These are phyloP conservation scores for Saksenaea oblongispora DNA, from an alignment of 371 early-diverging fungal genomes.

Conservation along the genomic window DNA sequence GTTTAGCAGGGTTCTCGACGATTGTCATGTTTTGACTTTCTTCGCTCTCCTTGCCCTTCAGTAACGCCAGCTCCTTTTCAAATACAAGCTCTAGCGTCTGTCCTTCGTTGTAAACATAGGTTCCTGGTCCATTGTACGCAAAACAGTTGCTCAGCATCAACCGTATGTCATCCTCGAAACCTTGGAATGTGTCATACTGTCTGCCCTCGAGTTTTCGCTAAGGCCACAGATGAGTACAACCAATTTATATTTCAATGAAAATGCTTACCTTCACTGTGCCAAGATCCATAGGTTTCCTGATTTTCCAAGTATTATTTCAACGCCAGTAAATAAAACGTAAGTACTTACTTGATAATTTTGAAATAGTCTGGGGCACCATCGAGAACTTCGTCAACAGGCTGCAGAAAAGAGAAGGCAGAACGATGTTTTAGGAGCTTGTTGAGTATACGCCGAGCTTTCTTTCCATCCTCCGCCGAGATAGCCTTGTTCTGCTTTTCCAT, in stretches of 20 bases:
- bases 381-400: slow-evolving; percentile 64
- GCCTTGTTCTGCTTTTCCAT: not conserved
- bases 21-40: slow-evolving; percentile 48
- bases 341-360: slow-evolving; percentile 35
- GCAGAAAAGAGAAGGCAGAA: slow-evolving; percentile 62
- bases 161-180: slow-evolving; percentile 71
- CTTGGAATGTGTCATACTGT: slow-evolving; percentile 46
- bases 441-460: slow-evolving; percentile 50
- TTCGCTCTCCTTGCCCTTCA: slow-evolving; percentile 36
- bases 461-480: slow-evolving; percentile 35
- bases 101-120: slow-evolving; percentile 51
- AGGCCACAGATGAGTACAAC: not conserved
- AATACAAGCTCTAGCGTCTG: slow-evolving; percentile 46
- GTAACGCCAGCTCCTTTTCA: slow-evolving; percentile 38
- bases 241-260: not conserved
- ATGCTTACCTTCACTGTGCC: slow-evolving; percentile 66
- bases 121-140: slow-evolving; percentile 52
- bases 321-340: not conserved
- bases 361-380: slow-evolving; percentile 56
- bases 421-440: slow-evolving; percentile 58
- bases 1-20: slow-evolving; percentile 41
- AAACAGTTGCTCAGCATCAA: slow-evolving; percentile 61
- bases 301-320: not conserved
- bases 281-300: slow-evolving; percentile 96
- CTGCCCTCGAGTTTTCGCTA: slow-evolving; percentile 67